Evolutionary conservation across 306 rosid species (phyloP).

Genomic region (Calophaca sinica): DNA sequence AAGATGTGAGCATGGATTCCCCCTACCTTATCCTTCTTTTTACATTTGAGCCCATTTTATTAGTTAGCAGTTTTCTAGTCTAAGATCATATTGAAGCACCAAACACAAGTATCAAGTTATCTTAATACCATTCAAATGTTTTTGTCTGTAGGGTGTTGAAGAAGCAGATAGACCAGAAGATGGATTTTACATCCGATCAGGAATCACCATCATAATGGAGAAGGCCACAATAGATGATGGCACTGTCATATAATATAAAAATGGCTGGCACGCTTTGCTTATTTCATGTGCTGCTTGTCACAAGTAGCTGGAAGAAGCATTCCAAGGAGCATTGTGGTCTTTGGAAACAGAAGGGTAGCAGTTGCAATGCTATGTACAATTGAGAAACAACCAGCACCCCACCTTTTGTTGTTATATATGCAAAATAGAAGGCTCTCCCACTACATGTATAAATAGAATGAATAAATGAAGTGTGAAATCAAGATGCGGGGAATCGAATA

Average conservation of each 20-base stretch:
- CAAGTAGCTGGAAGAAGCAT: conserved; percentile 32
- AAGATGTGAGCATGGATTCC: conserved; percentile 66
- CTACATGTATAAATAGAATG: conserved; percentile 41
- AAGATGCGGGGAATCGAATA: conserved; percentile 50
- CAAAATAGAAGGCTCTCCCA: conserved; percentile 45
- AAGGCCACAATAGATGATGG: conserved; percentile 81
- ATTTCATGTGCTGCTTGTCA: conserved; percentile 18
- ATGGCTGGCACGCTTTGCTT: conserved; percentile 4
- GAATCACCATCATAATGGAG: conserved; percentile 76
- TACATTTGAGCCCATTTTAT: conserved; percentile 16
- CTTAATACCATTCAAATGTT: conserved; percentile 36
- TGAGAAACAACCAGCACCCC: conserved; percentile 42
- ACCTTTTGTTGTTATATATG: conserved; percentile 35
- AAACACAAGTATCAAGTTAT: conserved; percentile 20
- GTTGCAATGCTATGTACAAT: conserved; percentile 26
- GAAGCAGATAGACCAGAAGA: conserved; percentile 86
- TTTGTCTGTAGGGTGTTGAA: conserved; percentile 65
- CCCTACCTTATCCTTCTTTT: conserved; percentile 28
- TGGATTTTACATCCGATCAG: conserved; percentile 85
- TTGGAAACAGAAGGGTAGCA: conserved; percentile 29
- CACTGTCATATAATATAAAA: conserved; percentile 57
- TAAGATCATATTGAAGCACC: neutral
- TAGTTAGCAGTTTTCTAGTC: neutral
- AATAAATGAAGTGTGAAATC: conserved; percentile 35
- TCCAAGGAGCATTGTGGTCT: conserved; percentile 16